phyloP scores from a whole-genome alignment of 495 filamentous ascomycete species.

The Annulohypoxylon maeteangense region DNA sequence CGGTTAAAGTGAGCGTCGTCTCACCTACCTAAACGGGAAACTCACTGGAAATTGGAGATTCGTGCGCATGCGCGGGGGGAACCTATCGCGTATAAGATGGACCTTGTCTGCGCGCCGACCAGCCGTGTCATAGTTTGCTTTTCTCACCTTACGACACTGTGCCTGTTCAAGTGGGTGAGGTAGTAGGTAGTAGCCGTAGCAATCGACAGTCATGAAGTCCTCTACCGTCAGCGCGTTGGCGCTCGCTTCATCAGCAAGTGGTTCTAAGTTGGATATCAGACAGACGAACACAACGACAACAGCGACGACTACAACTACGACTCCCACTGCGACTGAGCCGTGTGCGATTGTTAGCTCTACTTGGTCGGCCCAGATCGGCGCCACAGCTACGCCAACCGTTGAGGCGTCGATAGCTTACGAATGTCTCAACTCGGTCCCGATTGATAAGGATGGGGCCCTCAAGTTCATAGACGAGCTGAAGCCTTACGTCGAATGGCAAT shows the following conservation, averaged over 20 bases:
- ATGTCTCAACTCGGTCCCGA: conserved; percentile 59
- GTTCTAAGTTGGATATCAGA: conserved; percentile 14
- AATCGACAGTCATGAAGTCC: conserved; percentile 34
- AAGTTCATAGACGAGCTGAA: conserved; percentile 53
- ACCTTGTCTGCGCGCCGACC: conserved; percentile 1
- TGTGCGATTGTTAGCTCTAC: conserved; percentile 58
- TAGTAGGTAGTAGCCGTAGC: conserved; percentile 14
- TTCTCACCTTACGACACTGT: conserved; percentile 10
- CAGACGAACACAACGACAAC: conserved; percentile 45
- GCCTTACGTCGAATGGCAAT: conserved; percentile 60
- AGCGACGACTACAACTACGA: conserved; percentile 32
- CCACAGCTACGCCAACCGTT: conserved; percentile 48
- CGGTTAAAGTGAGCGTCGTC: conserved; percentile 30
- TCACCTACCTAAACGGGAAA: conserved; percentile 43
- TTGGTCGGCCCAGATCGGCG: conserved; percentile 50
- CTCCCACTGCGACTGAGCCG: conserved; percentile 39
- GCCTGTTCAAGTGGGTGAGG: conserved; percentile 13
- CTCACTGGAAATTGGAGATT: conserved; percentile 19
- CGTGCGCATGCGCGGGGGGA: conserved; percentile 25
- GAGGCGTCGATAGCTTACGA: conserved; percentile 55
- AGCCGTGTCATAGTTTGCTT: neutral
- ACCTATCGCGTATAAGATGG: conserved; percentile 18
- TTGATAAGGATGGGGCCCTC: conserved; percentile 54
- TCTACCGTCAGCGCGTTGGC: conserved; percentile 23
- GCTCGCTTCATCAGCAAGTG: conserved; percentile 25